Evolutionary conservation across 495 filamentous ascomycete species (phyloP).

Genomic region (Neurospora cerealis): DNA sequence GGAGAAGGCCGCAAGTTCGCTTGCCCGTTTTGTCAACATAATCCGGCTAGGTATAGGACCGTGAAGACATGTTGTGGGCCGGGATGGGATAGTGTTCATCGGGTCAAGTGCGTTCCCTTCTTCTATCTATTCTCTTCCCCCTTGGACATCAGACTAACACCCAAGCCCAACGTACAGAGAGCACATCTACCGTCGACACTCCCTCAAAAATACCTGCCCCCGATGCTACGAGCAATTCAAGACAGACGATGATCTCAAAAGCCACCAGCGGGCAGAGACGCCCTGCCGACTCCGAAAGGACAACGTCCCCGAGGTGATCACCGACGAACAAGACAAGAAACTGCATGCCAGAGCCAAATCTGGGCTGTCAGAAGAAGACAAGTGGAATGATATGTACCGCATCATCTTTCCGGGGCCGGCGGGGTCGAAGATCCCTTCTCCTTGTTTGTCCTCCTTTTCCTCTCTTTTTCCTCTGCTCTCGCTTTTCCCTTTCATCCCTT

Average conservation of each 20-base stretch:
- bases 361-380: slow-evolving; percentile 13
- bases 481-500: background rate
- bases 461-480: background rate
- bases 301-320: slow-evolving; percentile 12
- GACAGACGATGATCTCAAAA: slow-evolving; percentile 22
- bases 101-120: slow-evolving; percentile 28
- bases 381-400: slow-evolving; percentile 23
- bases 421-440: background rate
- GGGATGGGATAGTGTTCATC: slow-evolving; percentile 32
- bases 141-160: background rate
- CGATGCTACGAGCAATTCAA: slow-evolving; percentile 32
- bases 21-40: slow-evolving; percentile 34
- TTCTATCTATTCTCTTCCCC: background rate
- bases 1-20: slow-evolving; percentile 20
- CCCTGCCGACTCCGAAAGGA: slow-evolving; percentile 19
- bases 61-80: slow-evolving; percentile 31
- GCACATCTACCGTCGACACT: slow-evolving; percentile 34
- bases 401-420: slow-evolving; percentile 12
- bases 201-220: slow-evolving; percentile 26
- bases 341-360: slow-evolving; percentile 15
- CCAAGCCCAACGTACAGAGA: slow-evolving; percentile 19
- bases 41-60: slow-evolving; percentile 23
- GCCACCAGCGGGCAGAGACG: slow-evolving; percentile 27
- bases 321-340: slow-evolving; percentile 19
- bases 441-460: background rate